A percentile compares a stretch with the other conserved stretches of the same genome.
These are phyloP conservation scores for Austropuccinia psidii DNA, from an alignment of 1,284 basidiomycete species.

Conservation along the genomic window DNA sequence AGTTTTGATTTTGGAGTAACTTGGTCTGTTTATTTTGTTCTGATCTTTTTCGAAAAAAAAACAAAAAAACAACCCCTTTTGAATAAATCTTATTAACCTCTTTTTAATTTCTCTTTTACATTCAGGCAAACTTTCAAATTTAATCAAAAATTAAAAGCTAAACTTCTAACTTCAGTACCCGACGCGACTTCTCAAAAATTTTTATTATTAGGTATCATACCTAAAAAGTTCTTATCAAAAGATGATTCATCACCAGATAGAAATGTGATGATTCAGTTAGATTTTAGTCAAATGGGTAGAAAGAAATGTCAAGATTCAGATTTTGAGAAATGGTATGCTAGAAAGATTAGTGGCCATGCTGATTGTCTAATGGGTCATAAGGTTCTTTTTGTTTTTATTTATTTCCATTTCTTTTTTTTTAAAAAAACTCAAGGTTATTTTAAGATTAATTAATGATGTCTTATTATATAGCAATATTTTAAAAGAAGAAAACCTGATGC, in stretches of 20 bases:
- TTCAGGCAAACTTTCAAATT: slow-evolving; percentile 62
- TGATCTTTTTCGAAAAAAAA: too few species aligned
- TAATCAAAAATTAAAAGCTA: slow-evolving; percentile 64
- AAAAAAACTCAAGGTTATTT: background rate
- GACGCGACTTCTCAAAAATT: slow-evolving; percentile 93
- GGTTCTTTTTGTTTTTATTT: slow-evolving; percentile 50
- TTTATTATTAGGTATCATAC: slow-evolving; percentile 68
- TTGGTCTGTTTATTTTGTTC: slow-evolving; percentile 57
- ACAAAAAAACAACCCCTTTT: too few species aligned
- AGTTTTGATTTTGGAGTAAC: slow-evolving; percentile 74
- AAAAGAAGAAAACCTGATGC: slow-evolving; percentile 71
- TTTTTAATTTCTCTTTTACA: background rate
- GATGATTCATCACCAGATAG: slow-evolving; percentile 49
- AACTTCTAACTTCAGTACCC: slow-evolving; percentile 70
- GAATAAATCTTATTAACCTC: background rate
- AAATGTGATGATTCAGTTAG: slow-evolving; percentile 69
- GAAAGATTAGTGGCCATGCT: slow-evolving; percentile 55
- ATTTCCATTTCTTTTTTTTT: background rate
- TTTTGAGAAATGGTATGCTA: slow-evolving; percentile 82
- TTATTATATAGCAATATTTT: slow-evolving; percentile 72
- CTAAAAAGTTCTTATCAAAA: slow-evolving; percentile 59
- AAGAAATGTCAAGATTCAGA: slow-evolving; percentile 67
- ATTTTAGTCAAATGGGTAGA: slow-evolving; percentile 66
- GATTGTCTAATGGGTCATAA: slow-evolving; percentile 94
- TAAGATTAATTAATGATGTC: background rate